phyloP scores from a whole-genome alignment of 2,329 filamentous ascomycete species.

The Cladosporium sp. region DNA sequence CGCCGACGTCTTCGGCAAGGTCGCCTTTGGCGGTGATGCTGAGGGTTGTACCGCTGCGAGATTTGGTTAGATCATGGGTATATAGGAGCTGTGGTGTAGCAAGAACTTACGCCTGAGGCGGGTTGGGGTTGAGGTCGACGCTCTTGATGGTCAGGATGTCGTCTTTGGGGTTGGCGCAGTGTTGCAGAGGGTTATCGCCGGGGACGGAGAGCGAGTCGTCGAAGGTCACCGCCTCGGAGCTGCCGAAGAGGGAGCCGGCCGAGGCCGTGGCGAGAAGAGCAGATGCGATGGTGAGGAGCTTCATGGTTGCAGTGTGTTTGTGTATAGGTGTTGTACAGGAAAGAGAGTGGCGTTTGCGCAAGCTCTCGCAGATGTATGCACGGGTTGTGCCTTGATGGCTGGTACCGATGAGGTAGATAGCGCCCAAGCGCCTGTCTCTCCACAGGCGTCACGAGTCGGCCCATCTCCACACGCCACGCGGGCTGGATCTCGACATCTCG shows the following conservation, averaged over 20 bases:
- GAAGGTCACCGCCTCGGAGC: constrained; percentile 4
- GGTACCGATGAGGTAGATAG: no score
- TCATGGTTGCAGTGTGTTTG: neutral
- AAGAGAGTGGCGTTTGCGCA: constrained; percentile 4
- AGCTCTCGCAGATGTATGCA: no score
- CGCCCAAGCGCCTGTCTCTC: no score
- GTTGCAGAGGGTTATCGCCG: constrained; percentile 79
- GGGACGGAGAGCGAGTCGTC: constrained; percentile 62
- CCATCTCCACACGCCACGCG: no score
- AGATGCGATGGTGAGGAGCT: constrained; percentile 11
- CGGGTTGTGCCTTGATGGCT: no score
- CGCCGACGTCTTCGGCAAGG: constrained; percentile 66
- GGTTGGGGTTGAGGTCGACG: constrained; percentile 81
- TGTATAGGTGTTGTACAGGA: neutral
- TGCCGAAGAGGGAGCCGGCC: constrained; percentile 5
- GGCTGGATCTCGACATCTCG: no score
- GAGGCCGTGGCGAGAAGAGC: constrained; percentile 10
- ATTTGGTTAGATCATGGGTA: constrained; percentile 11
- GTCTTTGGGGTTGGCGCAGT: constrained; percentile 65
- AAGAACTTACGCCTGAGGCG: constrained; percentile 67
- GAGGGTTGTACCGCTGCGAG: constrained; percentile 68
- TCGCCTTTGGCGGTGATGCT: constrained; percentile 73
- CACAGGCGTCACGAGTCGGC: no score
- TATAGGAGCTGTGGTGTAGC: constrained; percentile 5
- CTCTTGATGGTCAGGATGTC: constrained; percentile 73